Base-by-base conservation (phyloP, 306 rosid species). In the Pterocarpus santalinus region DNA sequence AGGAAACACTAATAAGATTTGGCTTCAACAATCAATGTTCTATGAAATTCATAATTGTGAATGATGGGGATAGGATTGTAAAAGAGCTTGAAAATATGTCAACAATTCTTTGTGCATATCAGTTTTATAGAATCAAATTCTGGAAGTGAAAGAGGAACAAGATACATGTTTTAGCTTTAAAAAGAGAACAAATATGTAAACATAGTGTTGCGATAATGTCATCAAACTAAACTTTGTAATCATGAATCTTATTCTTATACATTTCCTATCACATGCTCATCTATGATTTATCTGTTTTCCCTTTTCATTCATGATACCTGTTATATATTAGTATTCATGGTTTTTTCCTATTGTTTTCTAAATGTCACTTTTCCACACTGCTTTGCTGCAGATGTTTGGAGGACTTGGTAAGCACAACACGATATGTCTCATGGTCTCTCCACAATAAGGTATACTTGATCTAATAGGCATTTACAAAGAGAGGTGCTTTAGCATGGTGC, bases 391-490 rank as follows among this genome's bases (percentile, higher is more conserved):
- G 99, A 82, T 93, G 98, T 76, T 90, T 93, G 98, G 99, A 95
- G 87, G 99, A 95, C 86, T 88, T 95, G 86, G 87, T 91, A 82
- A 95, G 99, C 97, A 91, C 99, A 74, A 95, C 99, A 58, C 89
- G 97, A 35, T 95, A 95, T 52, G 98, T 95, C 71, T 87, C 98
- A 57, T 95, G 99, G 99, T 95, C 99, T 71, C 97, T 95, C 68
- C 99, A 95, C 86, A 95, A 95, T 77, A 95, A 95, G 99, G 99
- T 93, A 83, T 82, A 53, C 62, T 79, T 89, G 80, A 67, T 55
- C 33, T 56, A 38, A 13, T 38, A 51, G 52, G 74, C 70, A 55
- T 85, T 73, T 44, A 13, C 13, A 3, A 15, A 44, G 47, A 58
- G 10, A 33, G 51, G 46, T 53, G 63, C 65, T 64, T 17, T 72